Evolutionary conservation across 2,329 filamentous ascomycete genomes (phyloP), one percentile per base, ranked within the genome.

Genomic region (Simplicillium sp.): DNA sequence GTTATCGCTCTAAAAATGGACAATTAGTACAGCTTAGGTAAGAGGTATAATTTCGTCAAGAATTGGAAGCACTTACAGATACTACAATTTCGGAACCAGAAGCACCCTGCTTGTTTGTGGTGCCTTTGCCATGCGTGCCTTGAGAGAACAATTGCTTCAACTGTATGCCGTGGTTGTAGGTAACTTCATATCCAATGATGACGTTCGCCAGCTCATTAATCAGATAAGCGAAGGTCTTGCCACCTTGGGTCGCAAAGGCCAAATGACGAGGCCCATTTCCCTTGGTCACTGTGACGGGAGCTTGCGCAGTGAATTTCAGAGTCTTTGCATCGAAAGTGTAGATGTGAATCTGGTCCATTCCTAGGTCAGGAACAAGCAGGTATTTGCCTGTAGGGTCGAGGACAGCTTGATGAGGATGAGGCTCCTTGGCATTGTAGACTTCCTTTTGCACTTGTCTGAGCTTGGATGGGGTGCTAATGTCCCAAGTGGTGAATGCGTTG

Each of bases 181-280:
- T 55, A 25, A 82, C 73, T 32, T 67, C 56, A 53, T 76, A 84
- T 12, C 68, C 71, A 7, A 69, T 61, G 42, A 84, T 65, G 7
- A 62, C 68, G 54, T 76, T 81, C 38, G 61, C 55, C 38, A 84
- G 61, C 58, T 87, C 82, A 38, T 68, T 69, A 13, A 75, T 66
- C 4, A 83, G 55, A 53, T 80, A 82, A 54, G 80, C 67, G 55
- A 67, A 77, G 2, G 67, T 75, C 48, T 62, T 67, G 39, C 56
- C 49, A 38, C 52, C 52, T 35, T 51, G 56, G 53, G 69, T 57
- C 36, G 62, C 59, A 61, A 85, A 87, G n/a, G 66, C 64, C 8
- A 69, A 70, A 52, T 87, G 82, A 28, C 82, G 68, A 1, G 82
- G 83, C 0, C 83, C 83, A 31, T 69, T 73, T 12, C 79, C 80